Base-by-base conservation (phyloP, 331 rosid species). In the Telfairia occidentalis region DNA sequence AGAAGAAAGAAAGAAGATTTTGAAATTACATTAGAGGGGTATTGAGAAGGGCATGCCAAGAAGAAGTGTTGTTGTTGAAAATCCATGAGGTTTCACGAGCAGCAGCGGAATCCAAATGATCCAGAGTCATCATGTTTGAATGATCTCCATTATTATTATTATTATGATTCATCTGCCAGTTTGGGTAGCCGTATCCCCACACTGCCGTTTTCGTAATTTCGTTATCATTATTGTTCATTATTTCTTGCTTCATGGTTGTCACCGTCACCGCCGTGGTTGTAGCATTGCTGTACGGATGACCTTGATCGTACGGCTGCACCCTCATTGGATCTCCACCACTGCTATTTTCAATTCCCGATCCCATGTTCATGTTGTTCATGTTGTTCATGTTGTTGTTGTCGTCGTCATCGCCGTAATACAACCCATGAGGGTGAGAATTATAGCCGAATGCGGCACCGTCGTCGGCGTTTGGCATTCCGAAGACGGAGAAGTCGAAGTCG, bases 31-130 rank as follows among this genome's bases (percentile, higher is more conserved):
- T 63, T 37, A 64, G 11, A 1, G 79, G 79, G 37, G 49, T 45
- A 5, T 76, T 46, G 67, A 76, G 74, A 76, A 63, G 79, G 18
- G 64, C 74, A 65, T 76, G 74, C 79, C 79, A 76, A 48, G 74
- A 63, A 5, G 79, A 76, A 76, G 37, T 21, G 21, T 32, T 46
- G 3, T 40, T 37, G 16, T 19, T 49, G 13, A 30, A 26, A 54
- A 18, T 61, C 4, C 46, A 48, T 64, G 74, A 61, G 19, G 73
- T 76, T 23, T 76, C 16, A 1, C 69, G 35, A 26, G 45, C 59
- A 1, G 7, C 43, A 11, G 37, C 79, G 1, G 71, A 65, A 75
- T 75, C 78, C 9, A 32, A 74, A n/a, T n/a, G n/a, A n/a, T 53
- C 78, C 70, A 63, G 18, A 1, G 3, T 29, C 50, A 35, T 61